Base-by-base conservation (phyloP, 495 filamentous ascomycete genomes). In the Penicillium verhagenii region DNA sequence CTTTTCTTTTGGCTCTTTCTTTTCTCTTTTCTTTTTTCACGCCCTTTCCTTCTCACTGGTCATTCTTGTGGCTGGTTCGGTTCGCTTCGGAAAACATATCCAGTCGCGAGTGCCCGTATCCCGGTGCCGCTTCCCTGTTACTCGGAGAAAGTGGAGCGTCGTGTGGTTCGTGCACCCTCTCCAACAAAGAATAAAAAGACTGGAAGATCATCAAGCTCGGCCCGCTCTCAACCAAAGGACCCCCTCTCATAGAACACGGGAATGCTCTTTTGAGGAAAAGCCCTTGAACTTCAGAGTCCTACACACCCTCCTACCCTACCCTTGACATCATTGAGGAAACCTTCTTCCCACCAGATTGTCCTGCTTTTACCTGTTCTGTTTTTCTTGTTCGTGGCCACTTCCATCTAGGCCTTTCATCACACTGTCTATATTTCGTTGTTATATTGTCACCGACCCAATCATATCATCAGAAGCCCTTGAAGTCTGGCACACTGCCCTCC, bases 291-390 rank as follows among this genome's bases (percentile, higher is more conserved):
- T n/a, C n/a, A n/a, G n/a, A n/a, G n/a, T n/a, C n/a, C n/a, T n/a
- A n/a, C n/a, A n/a, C n/a, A n/a, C n/a, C n/a, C n/a, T n/a, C n/a
- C n/a, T n/a, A n/a, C n/a, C n/a, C n/a, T n/a, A n/a, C 33, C 14
- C 33, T 45, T 61, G 54, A 61, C 59, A 58, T 61, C 59, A 61
- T 54, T 23, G 24, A 42, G 4, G 3, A 24, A 13, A 33, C 5
- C 13, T 25, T 25, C 31, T 37, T 19, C 35, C 23, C 33, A 31
- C 42, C 33, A 51, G 50, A 24, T 52, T 33, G 46, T 52, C 43
- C 25, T 46, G 39, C 13, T 21, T 23, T 20, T 46, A 25, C 38
- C 33, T 35, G 29, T 53, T 39, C 42, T 46, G 39, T 23, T 26
- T 14, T 8, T 11, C 38, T 14, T 13, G 9, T 21, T 8, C 10